Evolutionary conservation across 2,329 filamentous ascomycete genomes (phyloP).

Genomic region (Aspergillus sp.): DNA sequence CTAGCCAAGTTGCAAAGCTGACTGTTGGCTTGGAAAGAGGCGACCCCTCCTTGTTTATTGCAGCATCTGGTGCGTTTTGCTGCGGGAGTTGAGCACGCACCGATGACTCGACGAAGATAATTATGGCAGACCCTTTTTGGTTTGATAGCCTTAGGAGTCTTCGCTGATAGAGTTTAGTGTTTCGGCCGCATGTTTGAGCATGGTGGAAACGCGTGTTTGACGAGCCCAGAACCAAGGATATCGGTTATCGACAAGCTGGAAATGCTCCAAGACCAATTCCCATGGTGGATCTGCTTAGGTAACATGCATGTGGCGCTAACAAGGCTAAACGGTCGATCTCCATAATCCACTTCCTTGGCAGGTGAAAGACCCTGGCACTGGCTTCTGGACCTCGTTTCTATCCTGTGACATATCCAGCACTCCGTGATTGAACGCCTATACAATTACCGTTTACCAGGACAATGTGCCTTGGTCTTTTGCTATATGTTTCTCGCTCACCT

Average conservation of each 20-base stretch:
- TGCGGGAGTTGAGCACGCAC: neutral
- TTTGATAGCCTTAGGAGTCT: no score
- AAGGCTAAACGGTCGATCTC: slow-evolving; percentile 16
- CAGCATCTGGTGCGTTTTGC: neutral
- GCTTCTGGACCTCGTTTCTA: neutral
- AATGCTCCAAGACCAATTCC: neutral
- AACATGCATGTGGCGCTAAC: slow-evolving; percentile 3
- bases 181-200: neutral
- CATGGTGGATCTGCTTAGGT: neutral
- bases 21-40: no score
- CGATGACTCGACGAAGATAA: neutral
- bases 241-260: neutral
- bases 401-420: no score
- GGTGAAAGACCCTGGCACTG: slow-evolving; percentile 8
- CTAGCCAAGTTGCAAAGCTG: no score
- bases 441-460: no score
- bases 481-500: no score
- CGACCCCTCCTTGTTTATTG: no score
- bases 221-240: neutral
- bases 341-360: neutral
- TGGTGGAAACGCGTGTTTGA: neutral
- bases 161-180: neutral
- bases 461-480: no score
- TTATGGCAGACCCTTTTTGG: no score
- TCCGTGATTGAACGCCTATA: no score